Base-by-base conservation (phyloP, 73 alveolate genomes). In the Tetrahymena borealis region DNA sequence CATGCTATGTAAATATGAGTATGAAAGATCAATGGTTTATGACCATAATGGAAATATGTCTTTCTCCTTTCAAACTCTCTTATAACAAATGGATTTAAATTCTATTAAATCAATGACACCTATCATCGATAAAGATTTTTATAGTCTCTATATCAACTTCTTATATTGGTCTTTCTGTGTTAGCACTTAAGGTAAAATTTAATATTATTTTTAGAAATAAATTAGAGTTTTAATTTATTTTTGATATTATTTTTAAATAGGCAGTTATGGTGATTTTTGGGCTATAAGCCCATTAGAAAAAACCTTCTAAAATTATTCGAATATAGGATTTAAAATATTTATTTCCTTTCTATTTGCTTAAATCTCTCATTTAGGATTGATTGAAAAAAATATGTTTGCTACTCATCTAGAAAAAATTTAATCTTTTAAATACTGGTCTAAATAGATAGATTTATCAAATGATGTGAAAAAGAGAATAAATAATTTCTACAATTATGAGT, bases 1-100 rank as follows among this genome's bases (percentile, higher is more conserved):
- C 38, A 94, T 24, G 90, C 90, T 94, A 5, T 95, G 95, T 20
- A 20, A 60, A 20, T 32, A 90, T 16, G 96, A 96, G 36, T 96
- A 96, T 90, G 95, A 94, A 15, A 77, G 93, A 39, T 91, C 94
- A 10, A 28, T 96, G 42, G 78, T 91, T 32, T 91, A 60, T 32
- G 79, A 94, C 60, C 31, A 20, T 3, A 5, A 40, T 7, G 91
- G 90, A n/a, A 91, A 94, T 40, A 42, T 91, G 28, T 94, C n/a
- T 7, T 60, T 18, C 13, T 60, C 85, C n/a, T 60, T 18, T 60
- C n/a, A 60, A 60, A 60, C 85, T n/a, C 31, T 60, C 1, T 60
- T 60, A 2, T 60, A 60, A 18, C 31, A 60, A 60, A 60, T 60
- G 85, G 85, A 60, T 60, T 35, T 60, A 20, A 60, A 60, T n/a